Evolutionary conservation across 352 stramenopile genomes (phyloP).

Genomic region (Peronospora farinosa): DNA sequence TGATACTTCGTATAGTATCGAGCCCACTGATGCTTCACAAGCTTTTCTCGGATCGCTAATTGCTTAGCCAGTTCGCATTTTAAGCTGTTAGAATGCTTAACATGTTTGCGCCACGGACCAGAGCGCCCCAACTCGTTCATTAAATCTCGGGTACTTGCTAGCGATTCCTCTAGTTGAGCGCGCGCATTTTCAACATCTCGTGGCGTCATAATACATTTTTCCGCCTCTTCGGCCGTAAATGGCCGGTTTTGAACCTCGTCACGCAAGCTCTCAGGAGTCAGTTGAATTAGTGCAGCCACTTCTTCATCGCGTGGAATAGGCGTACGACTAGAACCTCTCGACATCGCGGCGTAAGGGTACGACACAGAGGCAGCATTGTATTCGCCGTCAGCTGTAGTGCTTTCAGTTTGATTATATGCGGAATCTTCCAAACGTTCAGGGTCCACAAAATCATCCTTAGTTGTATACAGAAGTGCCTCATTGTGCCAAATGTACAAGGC

Average conservation of each 20-base stretch:
- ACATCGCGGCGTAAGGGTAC: background rate
- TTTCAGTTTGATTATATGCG: conserved; percentile 6
- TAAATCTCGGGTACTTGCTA: conserved; percentile 39
- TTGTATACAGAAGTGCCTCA: conserved; percentile 47
- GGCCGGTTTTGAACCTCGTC: conserved; percentile 31
- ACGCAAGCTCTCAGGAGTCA: conserved; percentile 45
- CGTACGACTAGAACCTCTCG: background rate
- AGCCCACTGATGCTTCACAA: conserved; percentile 59
- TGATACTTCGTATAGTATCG: conserved; percentile 47
- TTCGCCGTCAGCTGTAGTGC: background rate
- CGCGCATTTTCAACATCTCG: conserved; percentile 25
- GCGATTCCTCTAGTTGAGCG: conserved; percentile 40
- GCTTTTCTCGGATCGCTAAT: conserved; percentile 41
- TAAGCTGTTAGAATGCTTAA: conserved; percentile 57
- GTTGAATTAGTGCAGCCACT: conserved; percentile 25
- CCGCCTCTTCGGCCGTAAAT: conserved; percentile 32
- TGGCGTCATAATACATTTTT: conserved; percentile 27
- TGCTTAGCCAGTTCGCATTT: conserved; percentile 55
- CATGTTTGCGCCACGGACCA: conserved; percentile 51
- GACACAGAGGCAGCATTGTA: conserved; percentile 6
- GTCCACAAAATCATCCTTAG: conserved; percentile 42
- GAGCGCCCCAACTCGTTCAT: conserved; percentile 55
- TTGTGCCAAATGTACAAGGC: conserved; percentile 71
- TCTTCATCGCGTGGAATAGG: conserved; percentile 24
- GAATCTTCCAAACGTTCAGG: conserved; percentile 6